Evolutionary conservation across 139 green algal species (phyloP), one percentile per base, ranked within the genome.

Genomic region (Chlamydomonas eustigma): DNA sequence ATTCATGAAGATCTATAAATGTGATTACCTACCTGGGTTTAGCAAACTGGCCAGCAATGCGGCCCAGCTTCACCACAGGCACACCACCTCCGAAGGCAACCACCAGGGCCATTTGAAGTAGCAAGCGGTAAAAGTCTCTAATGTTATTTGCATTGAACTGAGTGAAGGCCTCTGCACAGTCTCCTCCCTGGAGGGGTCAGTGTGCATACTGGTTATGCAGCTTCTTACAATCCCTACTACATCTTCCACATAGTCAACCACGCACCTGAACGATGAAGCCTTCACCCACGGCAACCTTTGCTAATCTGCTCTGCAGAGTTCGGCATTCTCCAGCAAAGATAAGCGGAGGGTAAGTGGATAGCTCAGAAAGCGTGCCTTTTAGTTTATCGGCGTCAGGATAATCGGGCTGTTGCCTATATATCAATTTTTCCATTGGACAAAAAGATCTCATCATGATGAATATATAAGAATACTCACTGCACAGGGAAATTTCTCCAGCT

Each of bases 11-110:
- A n/a, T n/a, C n/a, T n/a, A n/a, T n/a, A n/a, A n/a, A n/a, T n/a
- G n/a, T n/a, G 25, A 30, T 67, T 12, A 30, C 38, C 1, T 67
- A 83, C 44, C 96, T 82, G 2, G 96, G 96, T 90, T 99, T 99
- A 78, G 96, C 96, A 75, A 99, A 99, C 87, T 99, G 96, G 0
- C 96, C 96, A 4, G 96, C 96, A 86, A 99, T 97, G 76, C 96
- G 91, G 5, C 96, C 96, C 37, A 99, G 87, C 91, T 99, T 99
- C 8, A 98, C 89, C 3, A 99, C 88, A 2, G 96, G 96, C 73
- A 99, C 86, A 58, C 91, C 92, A 22, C 93, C 94, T 32, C 94
- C 95, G 71, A 96, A 99, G 81, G 95, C 98, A 69, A 98, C 84
- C 8, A 99, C 91, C 2, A 98, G 89, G 33, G 85, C 85, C 95